Conservation (phyloP, 768 basidiomycete species). For the Leccinum pellstonianum region DNA sequence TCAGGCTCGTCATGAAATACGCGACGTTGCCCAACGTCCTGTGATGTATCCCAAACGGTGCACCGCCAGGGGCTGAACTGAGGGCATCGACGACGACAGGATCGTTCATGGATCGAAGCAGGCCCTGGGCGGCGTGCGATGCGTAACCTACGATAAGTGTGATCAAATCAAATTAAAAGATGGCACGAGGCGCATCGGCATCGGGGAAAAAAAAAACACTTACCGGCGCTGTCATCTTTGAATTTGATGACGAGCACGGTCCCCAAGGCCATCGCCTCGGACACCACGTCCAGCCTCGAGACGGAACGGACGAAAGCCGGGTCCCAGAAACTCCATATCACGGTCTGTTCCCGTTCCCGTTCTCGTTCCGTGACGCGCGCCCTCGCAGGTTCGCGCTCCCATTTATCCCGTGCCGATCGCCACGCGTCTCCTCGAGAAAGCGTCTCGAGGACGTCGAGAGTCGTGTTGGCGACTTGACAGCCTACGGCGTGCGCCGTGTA, state of each 20-base stretch:
- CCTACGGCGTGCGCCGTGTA: constrained; percentile 95
- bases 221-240: constrained; percentile 55
- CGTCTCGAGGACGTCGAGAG: constrained; percentile 63
- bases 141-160: constrained; percentile 43
- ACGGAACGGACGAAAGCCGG: constrained; percentile 63
- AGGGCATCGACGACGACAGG: constrained; percentile 21
- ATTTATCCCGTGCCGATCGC: constrained; percentile 55
- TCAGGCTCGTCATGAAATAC: constrained; percentile 91
- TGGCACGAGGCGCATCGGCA: neutral
- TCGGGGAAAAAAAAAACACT: constrained; percentile 11
- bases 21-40: constrained; percentile 88
- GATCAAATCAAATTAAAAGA: neutral
- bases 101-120: constrained; percentile 54
- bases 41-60: constrained; percentile 72
- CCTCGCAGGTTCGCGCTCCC: constrained; percentile 38
- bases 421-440: constrained; percentile 51
- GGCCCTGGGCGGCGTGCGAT: constrained; percentile 61
- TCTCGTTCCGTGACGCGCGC: neutral
- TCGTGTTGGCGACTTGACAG: constrained; percentile 85
- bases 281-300: constrained; percentile 54
- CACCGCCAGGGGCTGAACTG: constrained; percentile 50
- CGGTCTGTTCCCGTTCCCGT: constrained; percentile 15
- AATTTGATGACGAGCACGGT: constrained; percentile 82
- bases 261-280: constrained; percentile 84
- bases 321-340: constrained; percentile 89